Percentiles rank a stretch among this genome's conserved stretches.
phyloP scores from a whole-genome alignment of 2,329 filamentous ascomycete species.

The Neoascochyta sp. region DNA sequence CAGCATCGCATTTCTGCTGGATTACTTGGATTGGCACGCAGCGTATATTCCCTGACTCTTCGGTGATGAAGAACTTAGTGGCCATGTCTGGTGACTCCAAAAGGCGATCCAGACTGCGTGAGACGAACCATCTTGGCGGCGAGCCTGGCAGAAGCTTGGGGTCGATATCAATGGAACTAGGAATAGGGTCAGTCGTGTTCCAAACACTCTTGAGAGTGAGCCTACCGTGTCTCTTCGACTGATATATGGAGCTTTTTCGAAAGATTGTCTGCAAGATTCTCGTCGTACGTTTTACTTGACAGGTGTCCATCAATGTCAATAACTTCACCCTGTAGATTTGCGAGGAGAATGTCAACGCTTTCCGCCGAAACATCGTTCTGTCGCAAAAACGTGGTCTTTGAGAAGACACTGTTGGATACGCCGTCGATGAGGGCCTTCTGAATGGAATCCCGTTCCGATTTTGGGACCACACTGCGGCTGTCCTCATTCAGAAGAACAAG shows the following conservation, averaged over 20 bases:
- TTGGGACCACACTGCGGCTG: constrained; percentile 20
- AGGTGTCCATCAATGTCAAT: constrained; percentile 16
- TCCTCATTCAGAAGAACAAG: constrained; percentile 25
- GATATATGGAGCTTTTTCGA: constrained; percentile 5
- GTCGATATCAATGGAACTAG: constrained; percentile 12
- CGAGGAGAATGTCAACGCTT: constrained; percentile 20
- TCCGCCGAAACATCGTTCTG: constrained; percentile 20
- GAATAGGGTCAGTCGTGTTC: constrained; percentile 2
- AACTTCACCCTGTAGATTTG: constrained; percentile 9
- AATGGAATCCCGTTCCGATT: constrained; percentile 18
- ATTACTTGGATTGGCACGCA: constrained; percentile 23
- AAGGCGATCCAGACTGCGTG: constrained; percentile 8
- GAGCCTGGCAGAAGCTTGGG: constrained; percentile 16
- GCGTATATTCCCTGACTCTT: constrained; percentile 8
- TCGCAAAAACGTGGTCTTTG: constrained; percentile 15
- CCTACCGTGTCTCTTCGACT: no score
- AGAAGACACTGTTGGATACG: constrained; percentile 11
- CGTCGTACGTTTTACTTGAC: constrained; percentile 14
- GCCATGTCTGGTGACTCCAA: constrained; percentile 6
- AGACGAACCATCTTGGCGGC: constrained; percentile 26
- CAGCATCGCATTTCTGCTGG: constrained; percentile 14
- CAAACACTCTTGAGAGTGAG: background rate
- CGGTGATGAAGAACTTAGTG: constrained; percentile 14
- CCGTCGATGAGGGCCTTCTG: constrained; percentile 7
- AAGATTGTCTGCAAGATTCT: constrained; percentile 7